These are phyloP conservation scores for Fusarium nematophilum DNA, from an alignment of 2,329 filamentous ascomycete species.

Conservation along the genomic window DNA sequence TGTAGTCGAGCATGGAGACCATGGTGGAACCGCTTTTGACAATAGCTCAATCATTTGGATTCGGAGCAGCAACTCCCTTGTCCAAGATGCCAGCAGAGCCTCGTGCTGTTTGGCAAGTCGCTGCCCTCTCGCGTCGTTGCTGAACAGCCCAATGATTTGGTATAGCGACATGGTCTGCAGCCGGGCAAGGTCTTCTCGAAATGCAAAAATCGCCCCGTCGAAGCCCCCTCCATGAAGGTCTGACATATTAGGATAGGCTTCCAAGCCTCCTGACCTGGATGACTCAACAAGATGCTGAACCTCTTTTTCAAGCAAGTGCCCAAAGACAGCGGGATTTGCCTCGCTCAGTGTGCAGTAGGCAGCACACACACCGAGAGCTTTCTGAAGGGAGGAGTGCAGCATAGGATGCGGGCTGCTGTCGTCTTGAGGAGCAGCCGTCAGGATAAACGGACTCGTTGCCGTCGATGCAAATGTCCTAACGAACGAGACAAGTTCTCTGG, in stretches of 20 bases:
- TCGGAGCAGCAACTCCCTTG: slow-evolving; percentile 14
- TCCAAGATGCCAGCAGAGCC: slow-evolving; percentile 14
- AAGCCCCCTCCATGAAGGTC: background rate
- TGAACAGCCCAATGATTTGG: slow-evolving; percentile 19
- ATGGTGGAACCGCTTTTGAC: background rate
- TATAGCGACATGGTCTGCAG: slow-evolving; percentile 20
- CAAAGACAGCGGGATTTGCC: background rate
- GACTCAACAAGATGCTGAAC: background rate
- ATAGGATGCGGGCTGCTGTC: background rate
- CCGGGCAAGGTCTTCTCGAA: slow-evolving; percentile 7
- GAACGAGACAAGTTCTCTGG: slow-evolving; percentile 11
- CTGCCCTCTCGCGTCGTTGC: background rate
- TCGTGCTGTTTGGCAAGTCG: background rate
- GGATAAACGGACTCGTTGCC: slow-evolving; percentile 10
- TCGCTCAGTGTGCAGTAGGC: slow-evolving; percentile 1
- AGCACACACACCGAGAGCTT: slow-evolving; percentile 13
- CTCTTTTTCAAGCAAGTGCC: slow-evolving; percentile 10
- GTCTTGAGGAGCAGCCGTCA: background rate
- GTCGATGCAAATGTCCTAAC: slow-evolving; percentile 9
- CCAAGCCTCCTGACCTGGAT: background rate
- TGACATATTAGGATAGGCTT: too few relatives aligned
- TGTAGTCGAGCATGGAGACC: background rate
- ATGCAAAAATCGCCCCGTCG: background rate
- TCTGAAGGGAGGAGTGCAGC: slow-evolving; percentile 1
- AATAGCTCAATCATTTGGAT: background rate